Evolutionary conservation across 306 rosid species (phyloP).

Genomic region (Sesbania bispinosa): DNA sequence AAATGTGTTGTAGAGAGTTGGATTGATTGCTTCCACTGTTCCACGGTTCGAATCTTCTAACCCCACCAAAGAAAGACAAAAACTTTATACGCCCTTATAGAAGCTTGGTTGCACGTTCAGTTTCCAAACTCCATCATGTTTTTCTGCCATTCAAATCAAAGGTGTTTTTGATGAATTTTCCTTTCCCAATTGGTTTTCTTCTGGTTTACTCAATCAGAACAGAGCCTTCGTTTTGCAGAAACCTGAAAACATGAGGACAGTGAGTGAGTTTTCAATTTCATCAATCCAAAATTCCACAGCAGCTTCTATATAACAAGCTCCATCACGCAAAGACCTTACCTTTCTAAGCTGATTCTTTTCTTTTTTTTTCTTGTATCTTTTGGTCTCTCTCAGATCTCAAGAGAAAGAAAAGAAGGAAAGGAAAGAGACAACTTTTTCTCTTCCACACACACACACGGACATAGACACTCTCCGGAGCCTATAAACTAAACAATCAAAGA

Average conservation of each 20-base stretch:
- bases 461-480: not conserved
- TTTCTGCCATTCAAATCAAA: too few species aligned
- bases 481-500: conserved; percentile 19
- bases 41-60: not conserved
- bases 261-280: not conserved
- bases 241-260: conserved; percentile 3
- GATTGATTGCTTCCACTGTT: not conserved
- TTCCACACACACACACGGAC: conserved; percentile 2
- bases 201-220: not conserved
- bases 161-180: not conserved
- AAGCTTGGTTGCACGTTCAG: not conserved
- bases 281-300: not conserved
- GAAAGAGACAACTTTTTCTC: conserved; percentile 17
- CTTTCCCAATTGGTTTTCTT: not conserved
- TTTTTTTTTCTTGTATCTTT: too few species aligned
- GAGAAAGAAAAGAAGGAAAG: not conserved
- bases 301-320: not conserved
- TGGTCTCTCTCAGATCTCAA: conserved; percentile 42
- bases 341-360: too few species aligned
- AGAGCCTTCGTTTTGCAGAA: too few species aligned
- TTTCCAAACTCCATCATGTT: not conserved
- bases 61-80: conserved; percentile 16
- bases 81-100: not conserved
- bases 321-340: too few species aligned
- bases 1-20: not conserved